These are phyloP conservation scores for Tricholomella constricta DNA, from an alignment of 768 basidiomycete species.

Conservation along the genomic window DNA sequence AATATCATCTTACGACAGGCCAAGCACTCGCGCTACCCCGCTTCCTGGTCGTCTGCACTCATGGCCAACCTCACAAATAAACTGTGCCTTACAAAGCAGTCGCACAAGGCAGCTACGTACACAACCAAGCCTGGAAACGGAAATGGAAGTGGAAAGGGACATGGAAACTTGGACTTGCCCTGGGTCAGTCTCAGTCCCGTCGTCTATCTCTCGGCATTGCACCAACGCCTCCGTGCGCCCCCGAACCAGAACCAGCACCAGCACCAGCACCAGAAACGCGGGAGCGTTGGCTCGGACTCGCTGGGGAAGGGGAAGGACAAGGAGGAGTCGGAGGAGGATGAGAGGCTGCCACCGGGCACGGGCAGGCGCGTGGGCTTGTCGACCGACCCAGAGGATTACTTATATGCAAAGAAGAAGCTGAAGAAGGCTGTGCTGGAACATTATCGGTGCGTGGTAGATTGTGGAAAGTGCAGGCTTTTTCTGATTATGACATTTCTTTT, in stretches of 20 bases:
- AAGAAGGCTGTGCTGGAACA: constrained; percentile 83
- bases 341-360: constrained; percentile 5
- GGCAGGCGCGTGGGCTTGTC: constrained; percentile 20
- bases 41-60: constrained; percentile 12
- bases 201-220: neutral
- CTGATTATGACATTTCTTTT: no score
- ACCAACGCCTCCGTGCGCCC: neutral
- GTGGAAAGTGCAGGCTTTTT: neutral
- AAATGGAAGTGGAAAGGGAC: neutral
- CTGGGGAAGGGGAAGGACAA: constrained; percentile 2
- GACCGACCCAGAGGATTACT: constrained; percentile 77
- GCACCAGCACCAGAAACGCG: no score
- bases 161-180: neutral
- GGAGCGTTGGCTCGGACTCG: neutral
- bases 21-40: constrained; percentile 9
- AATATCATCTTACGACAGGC: constrained; percentile 8
- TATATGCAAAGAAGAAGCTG: constrained; percentile 80
- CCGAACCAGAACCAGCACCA: neutral
- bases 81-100: neutral
- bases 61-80: constrained; percentile 6
- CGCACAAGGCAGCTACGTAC: neutral
- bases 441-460: constrained; percentile 57
- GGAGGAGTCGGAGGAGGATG: constrained; percentile 6
- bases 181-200: constrained; percentile 1
- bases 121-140: no score